Evolutionary conservation across 495 filamentous ascomycete species (phyloP).

Genomic region (Oleoguttula mirabilis): DNA sequence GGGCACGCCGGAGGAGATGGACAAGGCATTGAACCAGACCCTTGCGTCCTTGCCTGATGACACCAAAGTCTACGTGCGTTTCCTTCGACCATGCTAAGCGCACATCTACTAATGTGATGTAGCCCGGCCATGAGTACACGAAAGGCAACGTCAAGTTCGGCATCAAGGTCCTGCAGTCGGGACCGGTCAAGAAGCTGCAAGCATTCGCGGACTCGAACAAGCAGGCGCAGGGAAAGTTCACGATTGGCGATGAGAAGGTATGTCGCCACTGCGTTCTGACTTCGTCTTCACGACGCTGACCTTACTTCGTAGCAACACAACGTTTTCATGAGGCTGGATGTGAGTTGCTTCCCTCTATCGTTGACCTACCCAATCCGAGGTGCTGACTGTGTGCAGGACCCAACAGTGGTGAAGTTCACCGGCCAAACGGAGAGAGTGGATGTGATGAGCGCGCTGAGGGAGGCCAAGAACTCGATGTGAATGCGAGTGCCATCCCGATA

Average conservation of each 20-base stretch:
- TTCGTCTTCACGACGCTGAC: too few relatives aligned
- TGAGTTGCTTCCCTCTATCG: slow-evolving; percentile 34
- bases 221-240: slow-evolving; percentile 91
- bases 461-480: slow-evolving; percentile 68
- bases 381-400: slow-evolving; percentile 44
- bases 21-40: slow-evolving; percentile 78
- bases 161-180: slow-evolving; percentile 56
- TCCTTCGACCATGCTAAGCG: neutral
- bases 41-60: slow-evolving; percentile 75
- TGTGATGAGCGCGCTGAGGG: slow-evolving; percentile 74
- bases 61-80: slow-evolving; percentile 71
- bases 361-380: slow-evolving; percentile 4
- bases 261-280: slow-evolving; percentile 14
- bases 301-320: slow-evolving; percentile 62
- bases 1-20: slow-evolving; percentile 80
- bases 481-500: too few relatives aligned
- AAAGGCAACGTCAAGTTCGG: slow-evolving; percentile 86
- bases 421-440: slow-evolving; percentile 72
- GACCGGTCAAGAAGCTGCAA: slow-evolving; percentile 63
- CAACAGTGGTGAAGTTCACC: slow-evolving; percentile 69
- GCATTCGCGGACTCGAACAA: slow-evolving; percentile 65
- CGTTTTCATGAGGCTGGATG: slow-evolving; percentile 86
- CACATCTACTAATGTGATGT: neutral
- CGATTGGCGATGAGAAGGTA: slow-evolving; percentile 96
- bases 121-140: slow-evolving; percentile 97